Evolutionary conservation across 2,329 filamentous ascomycete species (phyloP).

Genomic region (Exophiala dermatitidis): DNA sequence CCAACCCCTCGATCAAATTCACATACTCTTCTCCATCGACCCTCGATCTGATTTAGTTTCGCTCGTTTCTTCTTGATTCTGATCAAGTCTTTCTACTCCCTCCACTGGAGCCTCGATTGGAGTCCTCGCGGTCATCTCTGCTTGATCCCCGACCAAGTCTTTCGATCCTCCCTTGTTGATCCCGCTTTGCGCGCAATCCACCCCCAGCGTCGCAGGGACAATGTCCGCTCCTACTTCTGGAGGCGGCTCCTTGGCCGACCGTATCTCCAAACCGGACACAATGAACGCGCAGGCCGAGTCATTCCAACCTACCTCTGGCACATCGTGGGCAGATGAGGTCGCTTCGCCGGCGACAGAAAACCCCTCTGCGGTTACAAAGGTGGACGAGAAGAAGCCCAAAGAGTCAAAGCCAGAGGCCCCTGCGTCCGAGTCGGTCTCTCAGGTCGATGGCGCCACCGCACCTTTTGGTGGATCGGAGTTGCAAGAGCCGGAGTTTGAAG

Average conservation of each 20-base stretch:
- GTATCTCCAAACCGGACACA: constrained; percentile 40
- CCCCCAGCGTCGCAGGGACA: constrained; percentile 5
- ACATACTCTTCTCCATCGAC: no score
- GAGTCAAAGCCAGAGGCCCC: not conserved
- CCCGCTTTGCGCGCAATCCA: not conserved
- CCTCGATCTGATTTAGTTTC: no score
- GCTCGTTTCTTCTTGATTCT: no score
- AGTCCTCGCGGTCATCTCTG: no score
- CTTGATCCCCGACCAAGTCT: not conserved
- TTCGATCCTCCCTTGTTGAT: not conserved
- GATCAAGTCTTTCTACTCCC: no score
- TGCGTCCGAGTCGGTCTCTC: constrained; percentile 16
- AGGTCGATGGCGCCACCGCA: constrained; percentile 38
- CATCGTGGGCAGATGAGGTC: constrained; percentile 40
- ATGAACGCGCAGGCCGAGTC: not conserved
- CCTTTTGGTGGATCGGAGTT: constrained; percentile 45
- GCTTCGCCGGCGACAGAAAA: constrained; percentile 27
- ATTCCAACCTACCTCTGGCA: not conserved
- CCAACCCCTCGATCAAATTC: no score
- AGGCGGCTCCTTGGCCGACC: constrained; percentile 42
- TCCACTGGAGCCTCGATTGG: no score
- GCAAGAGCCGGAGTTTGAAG: constrained; percentile 71
- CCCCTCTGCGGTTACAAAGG: constrained; percentile 13
- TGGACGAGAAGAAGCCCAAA: constrained; percentile 1
- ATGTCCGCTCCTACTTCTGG: constrained; percentile 36